phyloP scores from a whole-genome alignment of 805 yeast genomes.

The Kuraishia ogatae region DNA sequence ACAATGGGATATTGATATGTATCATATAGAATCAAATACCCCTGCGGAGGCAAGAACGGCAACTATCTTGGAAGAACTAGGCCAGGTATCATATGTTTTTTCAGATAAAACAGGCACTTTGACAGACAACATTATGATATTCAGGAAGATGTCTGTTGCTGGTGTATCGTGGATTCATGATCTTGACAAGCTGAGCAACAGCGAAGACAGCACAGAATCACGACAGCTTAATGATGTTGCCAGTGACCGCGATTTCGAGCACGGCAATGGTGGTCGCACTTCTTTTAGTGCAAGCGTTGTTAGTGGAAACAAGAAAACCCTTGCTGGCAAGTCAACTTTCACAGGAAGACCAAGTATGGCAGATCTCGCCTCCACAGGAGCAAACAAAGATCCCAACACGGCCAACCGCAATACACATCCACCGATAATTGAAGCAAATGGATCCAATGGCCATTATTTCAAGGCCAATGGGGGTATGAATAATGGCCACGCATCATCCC shows the following conservation, averaged over 20 bases:
- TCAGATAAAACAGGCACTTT: constrained; percentile 97
- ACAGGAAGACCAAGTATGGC: constrained; percentile 55
- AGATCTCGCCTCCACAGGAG: constrained; percentile 21
- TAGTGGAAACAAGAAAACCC: not conserved
- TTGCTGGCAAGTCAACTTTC: constrained; percentile 25
- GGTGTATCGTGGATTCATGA: constrained; percentile 91
- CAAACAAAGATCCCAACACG: constrained; percentile 12
- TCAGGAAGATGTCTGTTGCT: constrained; percentile 77
- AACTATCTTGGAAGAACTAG: constrained; percentile 89
- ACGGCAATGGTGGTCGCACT: not conserved
- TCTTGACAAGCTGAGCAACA: constrained; percentile 32
- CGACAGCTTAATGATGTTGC: not conserved
- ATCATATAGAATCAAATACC: constrained; percentile 72
- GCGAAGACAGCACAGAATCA: constrained; percentile 4
- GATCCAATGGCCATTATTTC: constrained; percentile 15
- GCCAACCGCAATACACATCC: too few relatives aligned
- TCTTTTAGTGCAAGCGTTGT: not conserved
- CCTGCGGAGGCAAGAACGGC: constrained; percentile 96
- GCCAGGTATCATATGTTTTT: constrained; percentile 91
- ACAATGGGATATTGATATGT: constrained; percentile 93
- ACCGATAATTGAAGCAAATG: too few relatives aligned
- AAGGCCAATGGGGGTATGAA: constrained; percentile 22
- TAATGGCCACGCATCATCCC: not conserved
- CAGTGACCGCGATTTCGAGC: not conserved
- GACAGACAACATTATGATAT: constrained; percentile 91